Evolutionary conservation across 139 green algal species (phyloP), one percentile per base, ranked within the genome.

Genomic region (Volvox africanus): DNA sequence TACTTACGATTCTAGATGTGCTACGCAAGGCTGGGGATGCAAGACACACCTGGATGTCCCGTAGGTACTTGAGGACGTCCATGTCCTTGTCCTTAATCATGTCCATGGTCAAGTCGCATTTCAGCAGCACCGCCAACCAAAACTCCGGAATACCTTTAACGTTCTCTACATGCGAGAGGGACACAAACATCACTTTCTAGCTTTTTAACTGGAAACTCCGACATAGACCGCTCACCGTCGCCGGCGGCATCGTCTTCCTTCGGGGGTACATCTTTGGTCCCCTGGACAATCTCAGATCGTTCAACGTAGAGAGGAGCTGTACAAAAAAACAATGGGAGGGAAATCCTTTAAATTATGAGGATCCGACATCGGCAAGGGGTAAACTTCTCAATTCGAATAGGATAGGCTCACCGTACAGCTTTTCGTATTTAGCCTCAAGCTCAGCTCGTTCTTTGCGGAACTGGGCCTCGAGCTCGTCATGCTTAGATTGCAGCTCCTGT

Each of bases 61-160:
- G 96, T 28, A 99, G 92, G 92, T 96, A 97, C 67, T 95, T 94
- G 55, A 99, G 94, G n/a, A 97, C 95, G 44, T 96, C 97, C 65
- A 96, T 93, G 83, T 99, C 98, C 93, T 98, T 98, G 78, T 99
- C 97, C 37, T 94, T 96, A 32, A 97, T 96, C 92, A 95, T 91
- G 50, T 94, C 91, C 35, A 86, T 89, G 21, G 95, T 94, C 44
- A 94, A 89, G 32, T 97, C 95, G 92, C 96, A 95, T 85, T 96
- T 96, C 35, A 94, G 93, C 75, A 99, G 86, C 28, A 96, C 97
- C 1, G 90, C 94, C 19, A 96, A 86, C 97, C 97, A 99, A 92
- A 99, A 99, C 69, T 97, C 95, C 26, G 97, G 97, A 67, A 99
- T 96, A 92, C 97, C 97, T 78, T 91, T 93, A 22, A 89, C 19